Base-by-base conservation (phyloP, 2,329 filamentous ascomycete species). In the Colletotrichum sp. region DNA sequence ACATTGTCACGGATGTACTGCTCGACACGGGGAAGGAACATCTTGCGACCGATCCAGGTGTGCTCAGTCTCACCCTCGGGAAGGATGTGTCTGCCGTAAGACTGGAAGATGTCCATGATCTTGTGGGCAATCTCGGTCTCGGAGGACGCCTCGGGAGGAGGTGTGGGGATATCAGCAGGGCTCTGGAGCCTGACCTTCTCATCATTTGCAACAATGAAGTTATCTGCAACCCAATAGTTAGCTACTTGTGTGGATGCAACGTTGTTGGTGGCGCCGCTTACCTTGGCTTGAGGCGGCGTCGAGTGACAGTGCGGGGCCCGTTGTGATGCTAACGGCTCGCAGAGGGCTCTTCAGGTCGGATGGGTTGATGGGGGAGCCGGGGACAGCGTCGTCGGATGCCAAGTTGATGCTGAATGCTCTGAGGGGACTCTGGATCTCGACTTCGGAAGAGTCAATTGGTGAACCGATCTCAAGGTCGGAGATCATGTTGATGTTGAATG, bases 31-130 rank as follows among this genome's bases (percentile, higher is more conserved):
- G 66, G 64, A 18, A 75, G 71, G 55, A 76, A 76, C 71, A 76
- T 76, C 55, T 71, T 76, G 61, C 74, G 74, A 6, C 74, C 74
- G 5, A 76, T 72, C 74, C 74, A 76, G n/a, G 73, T 72, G 24
- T 76, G 71, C 28, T 76, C 73, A 15, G 73, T 72, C 43, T 76
- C 52, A 0, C 67, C 74, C 38, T 75, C 74, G 12, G 71, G 72
- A 2, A 76, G 58, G 28, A 76, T 74, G 43, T 76, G 74, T n/a
- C 67, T 61, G 28, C 74, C 74, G 28, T 71, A 76, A 1, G 24
- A 57, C 32, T 76, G 52, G 71, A 76, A 72, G 24, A 74, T 32
- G 15, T 76, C 74, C 61, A 76, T 36, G 48, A 76, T 58, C 71
- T 71, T 74, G 71, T 76, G 71, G 63, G 74, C 71, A 36, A 76